phyloP scores from a whole-genome alignment of 345 rosid species.

The Pistacia atlantica region DNA sequence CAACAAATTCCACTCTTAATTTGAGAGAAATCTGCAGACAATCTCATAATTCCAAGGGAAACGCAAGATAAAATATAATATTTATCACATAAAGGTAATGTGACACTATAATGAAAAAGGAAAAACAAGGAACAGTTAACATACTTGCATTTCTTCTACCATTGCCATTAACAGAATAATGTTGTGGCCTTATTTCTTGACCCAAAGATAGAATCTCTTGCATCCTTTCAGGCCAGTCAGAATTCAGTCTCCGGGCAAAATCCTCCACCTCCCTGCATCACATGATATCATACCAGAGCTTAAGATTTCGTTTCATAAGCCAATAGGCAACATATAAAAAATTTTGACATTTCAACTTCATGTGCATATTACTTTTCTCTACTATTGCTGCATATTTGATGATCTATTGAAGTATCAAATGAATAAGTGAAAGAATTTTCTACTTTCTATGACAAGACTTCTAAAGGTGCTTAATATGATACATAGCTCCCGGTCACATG shows the following conservation, averaged over 20 bases:
- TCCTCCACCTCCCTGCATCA: constrained; percentile 80
- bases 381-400: neutral
- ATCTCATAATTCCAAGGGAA: neutral
- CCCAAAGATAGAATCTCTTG: constrained; percentile 64
- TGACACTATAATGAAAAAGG: neutral
- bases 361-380: neutral
- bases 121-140: constrained; percentile 16
- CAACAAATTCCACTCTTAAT: constrained; percentile 1
- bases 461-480: neutral
- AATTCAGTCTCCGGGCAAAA: constrained; percentile 84
- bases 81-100: neutral
- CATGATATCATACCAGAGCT: neutral
- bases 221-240: constrained; percentile 82
- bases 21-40: neutral
- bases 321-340: neutral
- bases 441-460: neutral
- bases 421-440: neutral
- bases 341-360: neutral
- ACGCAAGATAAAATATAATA: neutral
- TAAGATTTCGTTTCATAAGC: neutral
- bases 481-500: neutral
- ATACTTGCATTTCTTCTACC: constrained; percentile 60
- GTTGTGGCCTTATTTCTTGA: constrained; percentile 56
- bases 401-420: neutral
- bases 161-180: constrained; percentile 52